Base-by-base conservation (phyloP, 805 yeast genomes). In the Jamesozyma gamospora region DNA sequence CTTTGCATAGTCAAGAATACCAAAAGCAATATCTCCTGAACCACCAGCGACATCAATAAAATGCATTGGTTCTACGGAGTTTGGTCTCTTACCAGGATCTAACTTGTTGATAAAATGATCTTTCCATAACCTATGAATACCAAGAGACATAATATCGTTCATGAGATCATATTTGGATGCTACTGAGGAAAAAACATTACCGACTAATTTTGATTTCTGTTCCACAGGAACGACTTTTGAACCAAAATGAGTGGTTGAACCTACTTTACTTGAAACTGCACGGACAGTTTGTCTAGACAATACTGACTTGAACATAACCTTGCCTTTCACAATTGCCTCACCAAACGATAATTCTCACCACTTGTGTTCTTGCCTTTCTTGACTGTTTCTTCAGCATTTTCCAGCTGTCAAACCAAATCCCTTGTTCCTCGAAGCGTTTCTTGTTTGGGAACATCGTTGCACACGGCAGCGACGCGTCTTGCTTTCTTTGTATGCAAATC, bases 31-130 rank as follows among this genome's bases (percentile, higher is more conserved):
- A 57, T 92, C 98, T 35, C 98, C 98, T 10, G 97, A 86, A 18
- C 98, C 98, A 43, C 98, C 98, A 21, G 98, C 98, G 41, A 92
- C 97, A 62, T 92, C 98, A 47, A 92, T 71, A 55, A 92, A 90
- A 42, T 79, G 75, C 52, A 92, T 67, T 3, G 96, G 95, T 48
- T 79, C 74, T 12, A 77, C 74, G 2, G 64, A 57, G 34, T 90
- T 94, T 4, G 95, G 90, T 56, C 97, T 74, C 68, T 77, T 77
- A 27, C 98, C 98, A 33, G 96, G 94, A 57, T 92, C 96, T 41
- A 92, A 67, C 49, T 84, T 77, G 51, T 77, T 72, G 53, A 92
- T 87, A 58, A 92, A 82, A 56, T 88, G 95, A 55, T 75, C 77
- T 58, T 92, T 92, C 98, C 98, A 92, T 34, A 90, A 67, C 53